Base-by-base conservation (phyloP, 164 flowering plant species). In the Vitis riparia region DNA sequence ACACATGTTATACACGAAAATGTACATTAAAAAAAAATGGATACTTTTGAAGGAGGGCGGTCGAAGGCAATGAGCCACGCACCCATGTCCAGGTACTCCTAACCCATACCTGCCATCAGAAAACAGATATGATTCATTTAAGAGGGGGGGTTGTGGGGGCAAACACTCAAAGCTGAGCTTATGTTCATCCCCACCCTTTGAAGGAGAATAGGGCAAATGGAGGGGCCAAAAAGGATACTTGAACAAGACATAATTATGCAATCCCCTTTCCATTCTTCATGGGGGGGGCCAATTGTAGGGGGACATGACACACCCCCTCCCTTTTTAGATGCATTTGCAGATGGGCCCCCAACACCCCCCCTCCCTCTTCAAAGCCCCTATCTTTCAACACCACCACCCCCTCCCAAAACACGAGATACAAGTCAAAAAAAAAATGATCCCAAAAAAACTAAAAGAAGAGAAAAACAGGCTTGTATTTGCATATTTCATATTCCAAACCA, bases 181-280 rank as follows among this genome's bases (percentile, higher is more conserved):
- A 49, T 64, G 44, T 63, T 71, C 69, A 53, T 59, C 68, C 73
- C 63, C 29, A 47, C 19, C 11, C 52, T 60, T 55, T 65, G 58
- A 70, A 15, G 30, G 5, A 55, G 32, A 29, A 12, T 51, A 68
- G 53, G 23, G 68, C 13, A 16, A 13, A 53, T 16, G 69, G 71
- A 71, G 79, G 83, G 80, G 70, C 74, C 78, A 66, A 73, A 77
- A 74, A 74, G 65, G 56, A 80, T 65, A 27, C 73, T 68, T 30
- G 59, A 68, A 50, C 51, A 63, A 71, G 84, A 87, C 89, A 82
- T 61, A 84, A 86, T 86, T 75, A 83, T 84, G 68, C 52, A 73
- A 13, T 63, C 56, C 65, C 70, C 70, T 75, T 72, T 81, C 48
- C 67, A 61, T 76, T 74, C 76, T 65, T 75, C 71, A 76, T 75